Evolutionary conservation across 2,329 filamentous ascomycete species (phyloP), one percentile per base, ranked within the genome.

Genomic region (Penicillium sp.): DNA sequence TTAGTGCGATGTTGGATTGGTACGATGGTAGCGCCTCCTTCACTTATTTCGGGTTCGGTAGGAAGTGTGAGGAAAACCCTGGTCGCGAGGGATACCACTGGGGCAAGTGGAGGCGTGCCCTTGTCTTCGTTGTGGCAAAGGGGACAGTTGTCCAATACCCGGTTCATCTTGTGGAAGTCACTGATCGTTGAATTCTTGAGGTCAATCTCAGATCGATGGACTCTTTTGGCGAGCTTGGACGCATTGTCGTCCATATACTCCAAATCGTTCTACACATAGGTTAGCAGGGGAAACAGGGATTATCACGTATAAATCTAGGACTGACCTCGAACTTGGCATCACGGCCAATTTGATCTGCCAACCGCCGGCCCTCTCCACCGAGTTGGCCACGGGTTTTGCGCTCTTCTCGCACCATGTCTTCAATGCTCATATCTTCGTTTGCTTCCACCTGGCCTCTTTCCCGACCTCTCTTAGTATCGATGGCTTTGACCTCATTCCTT

Each of bases 221-320:
- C 89, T 27, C 90, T 87, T 69, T 87, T 89, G 29, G 93, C 93
- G 13, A 99, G 86, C 75, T 93, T 96, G 51, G 86, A 84, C 17
- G 94, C 94, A 70, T 99, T 97, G 67, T 97, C 94, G 72, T 99
- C 93, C 82, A 97, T 89, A 77, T 99, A 99, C 54, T 99, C 93
- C 27, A 99, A 85, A 73, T 96, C 89, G 69, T 95, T 87, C 78
- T 84, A 59, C 13, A 54, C 13, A 37, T 33, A 8, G 6, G 54
- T 50, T 27, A 21, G 45, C 33, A 49, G n/a, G 25, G n/a, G 17
- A 21, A 25, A 37, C 13, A n/a, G 5, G 19, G 6, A 2, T 7
- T 8, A 25, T 35, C 25, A 8, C 23, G 3, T 33, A 21, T n/a
- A 12, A 38, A 31, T 38, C 38, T 46, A 42, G 58, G 7, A 71